phyloP scores from a whole-genome alignment of 768 basidiomycete genomes.

The Auriculariales sp. region DNA sequence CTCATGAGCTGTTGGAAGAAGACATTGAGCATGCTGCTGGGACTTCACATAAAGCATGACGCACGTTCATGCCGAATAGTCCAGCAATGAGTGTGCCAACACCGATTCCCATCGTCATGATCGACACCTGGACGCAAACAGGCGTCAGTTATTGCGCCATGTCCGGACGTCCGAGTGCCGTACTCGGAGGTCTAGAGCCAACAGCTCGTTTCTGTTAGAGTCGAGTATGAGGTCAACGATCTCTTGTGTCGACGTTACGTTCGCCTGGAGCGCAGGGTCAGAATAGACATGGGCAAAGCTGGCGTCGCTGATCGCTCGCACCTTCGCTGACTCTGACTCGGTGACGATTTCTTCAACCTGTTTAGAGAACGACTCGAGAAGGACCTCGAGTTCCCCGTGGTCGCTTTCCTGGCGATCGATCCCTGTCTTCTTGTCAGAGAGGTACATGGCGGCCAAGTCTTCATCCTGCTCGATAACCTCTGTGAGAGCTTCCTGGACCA shows the following conservation, averaged over 20 bases:
- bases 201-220: slow-evolving; percentile 82
- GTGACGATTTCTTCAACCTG: slow-evolving; percentile 95
- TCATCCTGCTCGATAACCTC: slow-evolving; percentile 90
- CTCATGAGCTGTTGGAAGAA: slow-evolving; percentile 51
- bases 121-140: slow-evolving; percentile 55
- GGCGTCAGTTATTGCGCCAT: not conserved
- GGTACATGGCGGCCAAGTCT: slow-evolving; percentile 89
- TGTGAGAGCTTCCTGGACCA: slow-evolving; percentile 83
- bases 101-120: slow-evolving; percentile 85
- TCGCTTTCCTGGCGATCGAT: slow-evolving; percentile 49
- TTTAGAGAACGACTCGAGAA: slow-evolving; percentile 90
- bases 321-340: slow-evolving; percentile 79
- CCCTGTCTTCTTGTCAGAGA: slow-evolving; percentile 67
- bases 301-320: slow-evolving; percentile 17
- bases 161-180: slow-evolving; percentile 7
- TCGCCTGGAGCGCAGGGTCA: slow-evolving; percentile 35
- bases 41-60: slow-evolving; percentile 15
- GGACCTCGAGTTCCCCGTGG: slow-evolving; percentile 84
- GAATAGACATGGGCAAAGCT: not conserved
- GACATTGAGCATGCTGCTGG: not conserved
- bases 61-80: slow-evolving; percentile 91
- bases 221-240: slow-evolving; percentile 95
- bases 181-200: slow-evolving; percentile 84
- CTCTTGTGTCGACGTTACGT: slow-evolving; percentile 95
- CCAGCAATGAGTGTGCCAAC: slow-evolving; percentile 82